Evolutionary conservation across 768 basidiomycete genomes (phyloP).

Genomic region (Chalciporus pseudorubinellus): DNA sequence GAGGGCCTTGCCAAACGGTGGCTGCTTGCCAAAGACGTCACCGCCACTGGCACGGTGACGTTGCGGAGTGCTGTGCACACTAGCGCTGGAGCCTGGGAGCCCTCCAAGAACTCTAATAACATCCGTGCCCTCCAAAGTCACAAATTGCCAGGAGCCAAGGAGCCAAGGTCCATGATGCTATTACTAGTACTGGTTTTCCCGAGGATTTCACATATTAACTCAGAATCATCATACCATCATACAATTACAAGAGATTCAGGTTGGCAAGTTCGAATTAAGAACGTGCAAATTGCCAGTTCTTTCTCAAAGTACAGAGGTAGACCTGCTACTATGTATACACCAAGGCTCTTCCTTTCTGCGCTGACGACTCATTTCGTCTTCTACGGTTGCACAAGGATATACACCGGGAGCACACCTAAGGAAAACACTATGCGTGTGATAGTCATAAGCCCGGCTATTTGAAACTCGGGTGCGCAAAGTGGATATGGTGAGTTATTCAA

Average conservation of each 20-base stretch:
- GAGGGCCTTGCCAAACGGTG: not conserved
- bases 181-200: no score
- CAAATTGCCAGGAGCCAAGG: no score
- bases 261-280: not conserved
- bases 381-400: conserved; percentile 19
- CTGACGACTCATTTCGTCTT: conserved; percentile 2
- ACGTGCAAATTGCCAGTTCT: not conserved
- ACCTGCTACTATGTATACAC: not conserved
- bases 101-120: not conserved
- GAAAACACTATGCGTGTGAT: conserved; percentile 28
- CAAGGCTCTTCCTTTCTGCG: not conserved
- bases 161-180: no score
- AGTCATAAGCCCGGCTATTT: conserved; percentile 29
- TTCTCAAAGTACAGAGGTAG: conserved; percentile 1
- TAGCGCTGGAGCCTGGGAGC: not conserved
- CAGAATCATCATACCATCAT: no score
- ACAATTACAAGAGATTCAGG: no score
- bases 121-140: not conserved
- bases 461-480: conserved; percentile 16
- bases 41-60: no score
- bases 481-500: conserved; percentile 1
- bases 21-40: not conserved
- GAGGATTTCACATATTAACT: no score
- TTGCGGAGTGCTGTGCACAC: not conserved
- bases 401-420: conserved; percentile 21